Evolutionary conservation across 2,329 filamentous ascomycete species (phyloP).

Genomic region (Hymenoscyphus repandus): DNA sequence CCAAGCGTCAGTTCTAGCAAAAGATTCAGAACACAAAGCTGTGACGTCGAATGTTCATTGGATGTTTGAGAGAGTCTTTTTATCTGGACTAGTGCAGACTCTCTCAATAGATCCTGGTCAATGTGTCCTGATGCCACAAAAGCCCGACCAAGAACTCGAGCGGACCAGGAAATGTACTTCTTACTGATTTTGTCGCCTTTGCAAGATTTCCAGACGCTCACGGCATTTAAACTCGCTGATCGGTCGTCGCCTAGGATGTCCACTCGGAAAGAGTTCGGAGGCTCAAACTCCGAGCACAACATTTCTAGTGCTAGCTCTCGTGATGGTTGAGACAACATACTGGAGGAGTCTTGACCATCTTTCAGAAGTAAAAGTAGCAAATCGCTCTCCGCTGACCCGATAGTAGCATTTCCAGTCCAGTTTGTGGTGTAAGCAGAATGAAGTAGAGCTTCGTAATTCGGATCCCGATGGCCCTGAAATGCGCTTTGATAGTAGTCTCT

Average conservation of each 20-base stretch:
- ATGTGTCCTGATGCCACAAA: conserved; percentile 73
- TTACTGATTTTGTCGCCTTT: conserved; percentile 56
- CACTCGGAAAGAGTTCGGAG: conserved; percentile 49
- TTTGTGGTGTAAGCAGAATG: conserved; percentile 63
- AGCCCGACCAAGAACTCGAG: conserved; percentile 74
- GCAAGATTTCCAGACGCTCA: conserved; percentile 73
- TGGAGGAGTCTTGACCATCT: conserved; percentile 58
- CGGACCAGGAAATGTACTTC: conserved; percentile 79
- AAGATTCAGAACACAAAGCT: conserved; percentile 50
- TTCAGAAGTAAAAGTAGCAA: conserved; percentile 74
- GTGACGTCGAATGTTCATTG: conserved; percentile 43
- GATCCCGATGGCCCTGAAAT: conserved; percentile 37
- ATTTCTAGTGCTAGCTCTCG: conserved; percentile 65
- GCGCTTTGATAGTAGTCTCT: conserved; percentile 49
- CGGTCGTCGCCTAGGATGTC: conserved; percentile 67
- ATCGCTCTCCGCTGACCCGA: conserved; percentile 69
- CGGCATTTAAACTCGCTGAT: conserved; percentile 55
- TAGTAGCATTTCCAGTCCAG: conserved; percentile 63
- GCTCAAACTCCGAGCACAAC: conserved; percentile 70
- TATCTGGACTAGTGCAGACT: conserved; percentile 49
- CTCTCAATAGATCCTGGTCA: conserved; percentile 52
- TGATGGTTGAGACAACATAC: conserved; percentile 66
- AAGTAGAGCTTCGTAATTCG: conserved; percentile 62
- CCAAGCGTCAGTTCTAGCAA: conserved; percentile 58
- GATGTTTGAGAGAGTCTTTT: conserved; percentile 31